These are phyloP conservation scores for Entomortierella beljakovae DNA, from an alignment of 192 early-diverging fungal species.

Conservation along the genomic window DNA sequence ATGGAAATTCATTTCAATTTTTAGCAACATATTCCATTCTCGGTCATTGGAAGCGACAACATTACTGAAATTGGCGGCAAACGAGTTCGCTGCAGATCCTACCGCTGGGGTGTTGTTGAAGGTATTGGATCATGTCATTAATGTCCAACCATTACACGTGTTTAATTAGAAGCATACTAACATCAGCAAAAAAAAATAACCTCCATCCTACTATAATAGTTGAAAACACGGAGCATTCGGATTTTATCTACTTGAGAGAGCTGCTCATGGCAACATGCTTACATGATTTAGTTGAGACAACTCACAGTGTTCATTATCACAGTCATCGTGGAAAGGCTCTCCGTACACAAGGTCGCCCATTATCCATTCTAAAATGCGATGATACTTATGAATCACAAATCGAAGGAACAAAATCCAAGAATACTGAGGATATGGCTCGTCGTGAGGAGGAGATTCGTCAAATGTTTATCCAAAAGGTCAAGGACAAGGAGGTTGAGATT, in stretches of 20 bases:
- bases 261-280: conserved; percentile 72
- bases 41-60: conserved; percentile 85
- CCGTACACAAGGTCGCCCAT: conserved; percentile 74
- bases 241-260: conserved; percentile 77
- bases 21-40: conserved; percentile 81
- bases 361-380: conserved; percentile 84
- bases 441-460: conserved; percentile 81
- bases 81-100: conserved; percentile 75
- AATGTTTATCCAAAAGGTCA: conserved; percentile 62
- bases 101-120: conserved; percentile 86
- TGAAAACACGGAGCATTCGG: conserved; percentile 65
- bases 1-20: too few species aligned
- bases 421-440: conserved; percentile 77
- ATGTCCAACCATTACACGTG: too few species aligned
- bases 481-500: conserved; percentile 59
- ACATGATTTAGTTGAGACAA: conserved; percentile 84
- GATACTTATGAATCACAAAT: conserved; percentile 81
- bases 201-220: not conserved
- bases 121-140: too few species aligned
- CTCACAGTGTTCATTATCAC: conserved; percentile 80
- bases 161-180: too few species aligned
- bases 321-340: conserved; percentile 73
- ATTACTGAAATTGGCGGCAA: conserved; percentile 68
- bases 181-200: too few species aligned
- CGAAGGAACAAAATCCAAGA: conserved; percentile 67